phyloP scores from a whole-genome alignment of 495 filamentous ascomycete species.

The Glutinoglossum americanum region DNA sequence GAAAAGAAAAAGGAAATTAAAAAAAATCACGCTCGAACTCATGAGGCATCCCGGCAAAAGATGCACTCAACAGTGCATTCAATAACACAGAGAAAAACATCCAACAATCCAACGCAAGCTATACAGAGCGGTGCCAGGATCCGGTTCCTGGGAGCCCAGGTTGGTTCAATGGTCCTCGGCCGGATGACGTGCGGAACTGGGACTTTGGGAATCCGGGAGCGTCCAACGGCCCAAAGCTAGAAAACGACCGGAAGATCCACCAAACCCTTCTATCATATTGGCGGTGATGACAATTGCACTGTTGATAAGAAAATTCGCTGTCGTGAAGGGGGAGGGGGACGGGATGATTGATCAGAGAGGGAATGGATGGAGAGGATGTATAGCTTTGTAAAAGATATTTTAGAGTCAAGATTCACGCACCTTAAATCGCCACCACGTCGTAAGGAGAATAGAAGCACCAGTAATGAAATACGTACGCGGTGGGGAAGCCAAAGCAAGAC shows the following conservation, averaged over 20 bases:
- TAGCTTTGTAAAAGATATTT: neutral
- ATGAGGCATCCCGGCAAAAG: neutral
- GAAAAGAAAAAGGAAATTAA: neutral
- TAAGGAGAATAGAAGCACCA: neutral
- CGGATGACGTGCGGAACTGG: neutral
- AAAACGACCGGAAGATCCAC: neutral
- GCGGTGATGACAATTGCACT: neutral
- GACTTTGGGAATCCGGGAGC: neutral
- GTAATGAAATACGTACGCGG: neutral
- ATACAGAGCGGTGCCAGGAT: neutral
- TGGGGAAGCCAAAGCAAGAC: neutral
- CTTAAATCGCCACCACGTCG: neutral
- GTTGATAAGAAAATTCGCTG: neutral
- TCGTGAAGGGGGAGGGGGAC: neutral
- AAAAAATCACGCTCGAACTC: neutral
- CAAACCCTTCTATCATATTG: neutral
- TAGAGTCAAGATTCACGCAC: conserved; percentile 1
- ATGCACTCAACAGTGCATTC: neutral
- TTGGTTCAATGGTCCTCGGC: neutral
- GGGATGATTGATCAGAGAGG: neutral
- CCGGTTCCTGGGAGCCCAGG: neutral
- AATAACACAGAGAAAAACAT: neutral
- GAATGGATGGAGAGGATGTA: neutral
- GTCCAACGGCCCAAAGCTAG: neutral
- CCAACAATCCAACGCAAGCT: neutral